Base-by-base conservation (phyloP, 2,329 filamentous ascomycete genomes). In the Colletotrichum sp. region DNA sequence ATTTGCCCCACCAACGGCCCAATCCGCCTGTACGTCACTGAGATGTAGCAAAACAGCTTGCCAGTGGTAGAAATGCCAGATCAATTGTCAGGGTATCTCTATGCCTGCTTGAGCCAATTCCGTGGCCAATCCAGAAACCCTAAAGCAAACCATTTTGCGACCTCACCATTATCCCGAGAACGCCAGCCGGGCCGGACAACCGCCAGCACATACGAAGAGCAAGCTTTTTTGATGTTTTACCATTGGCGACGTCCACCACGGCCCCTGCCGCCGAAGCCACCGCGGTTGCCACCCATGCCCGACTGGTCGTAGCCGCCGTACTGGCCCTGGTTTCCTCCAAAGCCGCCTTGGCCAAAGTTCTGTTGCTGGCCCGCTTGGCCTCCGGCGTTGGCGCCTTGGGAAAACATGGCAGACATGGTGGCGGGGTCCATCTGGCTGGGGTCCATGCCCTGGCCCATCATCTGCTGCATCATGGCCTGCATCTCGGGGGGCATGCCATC, bases 391-490 rank as follows among this genome's bases (percentile, higher is more conserved):
- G 83, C 86, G 18, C 85, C 88, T 12, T 82, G 81, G 66, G 86
- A 86, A 79, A 92, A 93, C 90, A 93, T 92, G 80, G 88, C 87
- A 16, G 87, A 87, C 86, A 92, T 89, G 74, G 89, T 83, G 36
- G 85, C 86, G 48, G 91, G 89, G 76, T 93, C 92, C 91, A 93
- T 93, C 83, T 93, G 91, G 76, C 87, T 91, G 55, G 91, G 91
- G 77, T 93, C 92, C 86, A 93, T 91, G 27, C 91, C 92, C 1
- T 87, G 87, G 1, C 89, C 87, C 89, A 93, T 93, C 91, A 93
- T 93, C 82, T 93, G 91, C 82, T 93, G 91, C 90, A 93, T 92
- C 90, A 93, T 92, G 61, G 87, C 87, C 81, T 93, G 91, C 90
- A 93, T 93, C 81, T 93, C 92, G 0, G 91, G 89, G 5, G 91